Evolutionary conservation across 192 early-diverging fungal genomes (phyloP), one percentile per base, ranked within the genome.

Genomic region (Piromyces sp.): DNA sequence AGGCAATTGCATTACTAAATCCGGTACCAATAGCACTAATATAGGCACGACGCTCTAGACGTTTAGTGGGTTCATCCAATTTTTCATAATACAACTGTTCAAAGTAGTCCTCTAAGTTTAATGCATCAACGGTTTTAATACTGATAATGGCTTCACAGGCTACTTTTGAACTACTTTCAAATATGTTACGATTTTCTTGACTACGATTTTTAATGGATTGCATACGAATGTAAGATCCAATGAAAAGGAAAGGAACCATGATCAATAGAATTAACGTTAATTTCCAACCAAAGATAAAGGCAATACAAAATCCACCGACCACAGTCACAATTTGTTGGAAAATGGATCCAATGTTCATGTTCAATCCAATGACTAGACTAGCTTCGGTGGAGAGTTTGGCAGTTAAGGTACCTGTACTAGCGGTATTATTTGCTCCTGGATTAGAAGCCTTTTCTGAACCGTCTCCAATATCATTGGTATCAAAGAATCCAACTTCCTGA

Each of bases 141-240:
- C 91, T 91, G 82, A 90, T 86, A 82, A 99, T 93, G 30, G 92
- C 89, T 84, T 99, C 97, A 81, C 93, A 92, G 4, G 96, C 95
- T 13, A 92, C 88, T 84, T 92, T 90, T 36, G 87, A 89, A 9
- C 93, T 89, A 13, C 84, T 82, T 81, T 91, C 91, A 83, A 95
- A 95, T 93, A 95, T 2, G 92, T 91, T 82, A 89, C 87, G 19
- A 90, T 89, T 79, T 87, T 87, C 82, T 88, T 87, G 80, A 80
- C 80, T 11, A 86, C 86, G 80, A 86, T 88, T 26, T 88, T 87
- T 80, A 26, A 86, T 82, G 5, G 91, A 83, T 13, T 85, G 87
- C 78, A 92, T 88, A 83, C 94, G 89, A 82, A 94, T 81, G 82
- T 87, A 90, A 51, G 90, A 88, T 26, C 92, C 93, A 5, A 89